Percentiles rank a stretch among this genome's conserved stretches.
Evolutionary conservation across 2,329 filamentous ascomycete species (phyloP).

Genomic region (Fusarium continuum): DNA sequence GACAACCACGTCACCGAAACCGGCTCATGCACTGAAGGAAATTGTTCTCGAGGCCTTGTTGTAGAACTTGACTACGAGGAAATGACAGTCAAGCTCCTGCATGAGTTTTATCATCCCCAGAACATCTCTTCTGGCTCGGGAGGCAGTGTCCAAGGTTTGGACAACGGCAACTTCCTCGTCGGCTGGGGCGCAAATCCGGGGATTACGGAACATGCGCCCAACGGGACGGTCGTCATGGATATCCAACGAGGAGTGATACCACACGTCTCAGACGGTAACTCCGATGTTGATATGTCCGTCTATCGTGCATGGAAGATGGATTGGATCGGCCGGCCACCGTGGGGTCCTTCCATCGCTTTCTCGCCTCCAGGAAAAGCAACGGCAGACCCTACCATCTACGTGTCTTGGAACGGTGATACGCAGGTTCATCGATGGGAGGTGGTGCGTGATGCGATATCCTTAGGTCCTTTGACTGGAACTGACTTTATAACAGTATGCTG

Average conservation of each 20-base stretch:
- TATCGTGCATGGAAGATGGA: constrained; percentile 43
- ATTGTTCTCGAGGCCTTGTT: constrained; percentile 40
- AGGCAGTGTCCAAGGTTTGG: constrained; percentile 61
- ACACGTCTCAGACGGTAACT: constrained; percentile 42
- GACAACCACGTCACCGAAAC: constrained; percentile 54
- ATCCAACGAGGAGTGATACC: constrained; percentile 55
- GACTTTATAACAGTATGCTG: constrained; percentile 23
- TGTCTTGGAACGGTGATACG: constrained; percentile 44
- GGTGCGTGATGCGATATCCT: constrained; percentile 11
- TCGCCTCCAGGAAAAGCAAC: constrained; percentile 8
- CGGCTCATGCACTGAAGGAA: constrained; percentile 17
- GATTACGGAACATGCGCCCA: constrained; percentile 54
- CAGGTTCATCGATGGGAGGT: constrained; percentile 38
- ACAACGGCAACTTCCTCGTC: constrained; percentile 63
- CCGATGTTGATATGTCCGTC: constrained; percentile 28
- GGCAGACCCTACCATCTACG: constrained; percentile 28
- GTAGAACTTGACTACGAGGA: constrained; percentile 56
- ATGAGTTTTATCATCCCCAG: constrained; percentile 61
- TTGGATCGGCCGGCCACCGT: constrained; percentile 39
- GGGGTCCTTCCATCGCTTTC: constrained; percentile 40
- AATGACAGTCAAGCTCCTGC: constrained; percentile 57
- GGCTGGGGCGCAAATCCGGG: constrained; percentile 65
- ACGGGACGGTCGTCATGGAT: constrained; percentile 47
- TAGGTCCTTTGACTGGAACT: neutral
- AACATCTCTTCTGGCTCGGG: constrained; percentile 59